These are phyloP conservation scores for Melanogaster broomeanus DNA, from an alignment of 768 basidiomycete genomes.

Conservation along the genomic window DNA sequence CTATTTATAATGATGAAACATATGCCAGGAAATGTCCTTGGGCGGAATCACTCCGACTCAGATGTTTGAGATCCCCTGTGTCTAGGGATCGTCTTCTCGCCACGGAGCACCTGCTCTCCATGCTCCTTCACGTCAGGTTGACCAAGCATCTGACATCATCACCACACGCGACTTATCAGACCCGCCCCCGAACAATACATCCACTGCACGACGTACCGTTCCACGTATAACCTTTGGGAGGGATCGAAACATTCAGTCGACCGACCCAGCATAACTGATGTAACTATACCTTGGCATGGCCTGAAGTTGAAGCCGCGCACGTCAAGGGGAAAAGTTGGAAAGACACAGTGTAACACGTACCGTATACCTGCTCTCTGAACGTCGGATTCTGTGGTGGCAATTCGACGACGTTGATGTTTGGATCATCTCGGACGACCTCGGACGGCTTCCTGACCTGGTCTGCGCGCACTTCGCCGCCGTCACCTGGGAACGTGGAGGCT, in stretches of 20 bases:
- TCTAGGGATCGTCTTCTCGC: conserved; percentile 40
- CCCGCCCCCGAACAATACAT: not conserved
- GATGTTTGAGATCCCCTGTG: conserved; percentile 25
- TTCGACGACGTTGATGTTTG: conserved; percentile 26
- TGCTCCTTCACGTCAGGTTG: conserved; percentile 50
- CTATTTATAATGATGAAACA: not conserved
- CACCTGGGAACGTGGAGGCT: conserved; percentile 40
- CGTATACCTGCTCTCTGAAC: conserved; percentile 63
- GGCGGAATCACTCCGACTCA: not conserved
- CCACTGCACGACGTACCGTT: conserved; percentile 20
- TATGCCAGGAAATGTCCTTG: not conserved
- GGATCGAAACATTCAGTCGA: not conserved
- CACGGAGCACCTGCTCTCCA: conserved; percentile 54
- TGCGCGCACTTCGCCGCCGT: conserved; percentile 33
- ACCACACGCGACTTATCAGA: not conserved
- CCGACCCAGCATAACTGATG: not conserved
- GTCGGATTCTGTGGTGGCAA: conserved; percentile 35
- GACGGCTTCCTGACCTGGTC: conserved; percentile 28
- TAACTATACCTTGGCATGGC: conserved; percentile 30
- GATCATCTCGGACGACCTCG: conserved; percentile 27
- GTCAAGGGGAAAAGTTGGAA: not conserved
- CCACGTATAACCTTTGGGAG: conserved; percentile 30
- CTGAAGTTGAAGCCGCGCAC: too few species aligned
- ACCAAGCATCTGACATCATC: conserved; percentile 20
- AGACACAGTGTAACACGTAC: conserved; percentile 30